Base-by-base conservation (phyloP, 2,329 filamentous ascomycete genomes). In the Epichloe sibirici region DNA sequence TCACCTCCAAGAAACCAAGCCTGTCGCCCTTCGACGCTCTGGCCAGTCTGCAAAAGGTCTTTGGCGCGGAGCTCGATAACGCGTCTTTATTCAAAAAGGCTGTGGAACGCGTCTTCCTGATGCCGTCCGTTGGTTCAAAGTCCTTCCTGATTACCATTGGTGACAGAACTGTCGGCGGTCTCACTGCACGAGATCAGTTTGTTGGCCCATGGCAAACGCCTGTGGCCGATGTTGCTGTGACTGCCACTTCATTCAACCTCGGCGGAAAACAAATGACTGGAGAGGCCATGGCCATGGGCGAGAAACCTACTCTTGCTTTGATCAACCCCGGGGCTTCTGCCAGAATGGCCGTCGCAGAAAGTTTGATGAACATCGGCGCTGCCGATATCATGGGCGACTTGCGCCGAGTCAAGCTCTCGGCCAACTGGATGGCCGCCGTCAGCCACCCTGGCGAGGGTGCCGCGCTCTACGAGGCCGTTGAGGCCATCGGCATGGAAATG, bases 381-480 rank as follows among this genome's bases (percentile, higher is more conserved):
- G 88, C 77, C 34, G 76, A 81, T 55, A 74, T 81, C 54, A 78
- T 84, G 52, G 86, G 85, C 45, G 82, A 87, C 51, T 73, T 97
- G 49, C 79, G 79, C 55, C 83, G 88, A 44, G 83, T 97, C 56
- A 86, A 91, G 65, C 79, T 97, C 9, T 96, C 90, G 3, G 91
- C 91, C 48, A 97, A 98, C 72, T 98, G 91, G 91, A 97, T 97
- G 93, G 90, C 90, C 3, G 91, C 91, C n/a, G 88, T 90, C 55
- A 90, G 83, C 64, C 90, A 96, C 66, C 85, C 88, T 23, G 93
- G 93, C 46, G 93, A 98, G 69, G 90, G 89, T 42, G 90, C 91
- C 40, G 89, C 85, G 15, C 77, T 97, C 35, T 97, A 95, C 63
- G 89, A 96, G 68, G 93, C 90, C 34, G 93, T 96, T 2, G 81